A percentile compares a stretch with the other conserved stretches of the same genome.
phyloP scores from a whole-genome alignment of 805 yeast genomes.

The Saccharomycopsis fodiens region DNA sequence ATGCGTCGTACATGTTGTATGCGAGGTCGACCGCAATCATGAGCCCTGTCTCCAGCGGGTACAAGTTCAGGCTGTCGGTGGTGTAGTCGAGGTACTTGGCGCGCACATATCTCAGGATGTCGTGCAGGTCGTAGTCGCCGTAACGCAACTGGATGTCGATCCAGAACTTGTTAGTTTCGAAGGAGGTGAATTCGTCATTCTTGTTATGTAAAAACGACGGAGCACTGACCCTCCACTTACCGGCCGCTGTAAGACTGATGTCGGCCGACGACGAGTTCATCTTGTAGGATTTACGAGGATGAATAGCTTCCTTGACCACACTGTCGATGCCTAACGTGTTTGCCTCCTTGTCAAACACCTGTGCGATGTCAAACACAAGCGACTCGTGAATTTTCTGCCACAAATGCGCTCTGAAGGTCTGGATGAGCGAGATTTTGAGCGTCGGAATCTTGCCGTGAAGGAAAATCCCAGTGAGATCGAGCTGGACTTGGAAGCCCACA shows the following conservation, averaged over 20 bases:
- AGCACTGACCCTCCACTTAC: conserved; percentile 73
- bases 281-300: conserved; percentile 94
- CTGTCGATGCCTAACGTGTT: conserved; percentile 75
- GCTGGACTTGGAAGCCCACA: conserved; percentile 93
- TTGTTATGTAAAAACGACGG: conserved; percentile 76
- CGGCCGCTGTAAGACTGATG: conserved; percentile 63
- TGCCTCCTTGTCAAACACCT: conserved; percentile 80
- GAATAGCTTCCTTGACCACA: conserved; percentile 87
- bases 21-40: conserved; percentile 90
- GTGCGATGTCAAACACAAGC: conserved; percentile 87
- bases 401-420: conserved; percentile 92
- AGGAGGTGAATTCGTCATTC: conserved; percentile 54
- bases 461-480: conserved; percentile 94
- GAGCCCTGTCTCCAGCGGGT: conserved; percentile 91
- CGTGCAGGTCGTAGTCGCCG: conserved; percentile 98
- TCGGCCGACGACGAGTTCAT: conserved; percentile 97
- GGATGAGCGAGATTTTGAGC: conserved; percentile 87
- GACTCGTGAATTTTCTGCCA: conserved; percentile 99
- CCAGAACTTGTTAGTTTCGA: conserved; percentile 72
- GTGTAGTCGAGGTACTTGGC: conserved; percentile 93
- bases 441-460: conserved; percentile 98
- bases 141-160: conserved; percentile 89
- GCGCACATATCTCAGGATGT: conserved; percentile 85
- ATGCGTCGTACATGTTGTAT: conserved; percentile 91
- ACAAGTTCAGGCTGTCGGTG: conserved; percentile 72